A percentile compares a stretch with the other conserved stretches of the same genome.
These are phyloP conservation scores for Pilobolus umbonatus DNA, from an alignment of 192 early-diverging fungal genomes.

Conservation along the genomic window DNA sequence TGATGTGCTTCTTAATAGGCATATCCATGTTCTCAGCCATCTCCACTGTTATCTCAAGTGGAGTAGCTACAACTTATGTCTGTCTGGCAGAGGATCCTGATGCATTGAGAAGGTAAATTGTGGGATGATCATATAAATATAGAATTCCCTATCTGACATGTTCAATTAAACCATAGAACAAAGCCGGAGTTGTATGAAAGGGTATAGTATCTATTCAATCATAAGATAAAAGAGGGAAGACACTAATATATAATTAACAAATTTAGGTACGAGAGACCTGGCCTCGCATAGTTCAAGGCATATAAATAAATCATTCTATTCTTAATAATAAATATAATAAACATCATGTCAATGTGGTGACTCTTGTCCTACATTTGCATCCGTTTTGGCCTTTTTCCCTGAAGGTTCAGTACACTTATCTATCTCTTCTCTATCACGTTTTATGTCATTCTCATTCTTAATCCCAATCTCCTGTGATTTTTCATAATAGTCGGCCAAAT, in stretches of 20 bases:
- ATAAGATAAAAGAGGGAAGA: not conserved
- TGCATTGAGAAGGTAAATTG: slow-evolving; percentile 31
- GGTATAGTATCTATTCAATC: slow-evolving; percentile 14
- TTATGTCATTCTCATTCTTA: slow-evolving; percentile 5
- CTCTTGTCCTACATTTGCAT: not conserved
- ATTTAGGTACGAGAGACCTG: slow-evolving; percentile 35
- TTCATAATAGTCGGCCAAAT: slow-evolving; percentile 18
- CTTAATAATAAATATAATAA: too few species aligned
- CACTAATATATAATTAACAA: not conserved
- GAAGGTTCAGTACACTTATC: not conserved
- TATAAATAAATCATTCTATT: slow-evolving; percentile 14
- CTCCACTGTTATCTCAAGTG: slow-evolving; percentile 77
- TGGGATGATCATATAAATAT: not conserved
- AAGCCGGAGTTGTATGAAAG: slow-evolving; percentile 25
- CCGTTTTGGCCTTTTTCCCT: slow-evolving; percentile 7
- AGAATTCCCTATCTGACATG: not conserved
- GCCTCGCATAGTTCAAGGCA: slow-evolving; percentile 35
- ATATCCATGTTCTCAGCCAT: slow-evolving; percentile 76
- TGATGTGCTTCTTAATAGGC: slow-evolving; percentile 77
- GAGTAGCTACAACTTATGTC: slow-evolving; percentile 88
- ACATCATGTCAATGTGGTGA: too few species aligned
- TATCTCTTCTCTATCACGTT: not conserved
- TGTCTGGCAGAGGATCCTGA: slow-evolving; percentile 83
- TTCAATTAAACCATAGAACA: not conserved
- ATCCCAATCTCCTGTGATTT: not conserved